Percentiles rank a stretch among this genome's conserved stretches.
Evolutionary conservation across 2,329 filamentous ascomycete genomes (phyloP).

Genomic region (Aspergillus bombycis): DNA sequence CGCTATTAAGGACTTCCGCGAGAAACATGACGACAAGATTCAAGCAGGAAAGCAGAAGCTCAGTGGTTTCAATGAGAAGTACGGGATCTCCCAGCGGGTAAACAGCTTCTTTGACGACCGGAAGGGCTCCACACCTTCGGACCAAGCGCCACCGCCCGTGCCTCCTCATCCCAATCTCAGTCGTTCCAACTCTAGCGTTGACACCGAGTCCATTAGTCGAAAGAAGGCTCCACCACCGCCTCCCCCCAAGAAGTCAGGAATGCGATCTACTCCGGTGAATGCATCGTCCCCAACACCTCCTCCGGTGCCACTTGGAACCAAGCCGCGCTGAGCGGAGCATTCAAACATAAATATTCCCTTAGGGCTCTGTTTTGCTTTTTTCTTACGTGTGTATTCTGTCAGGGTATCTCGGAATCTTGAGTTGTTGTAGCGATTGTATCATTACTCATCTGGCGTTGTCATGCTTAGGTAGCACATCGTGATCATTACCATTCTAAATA

Average conservation of each 20-base stretch:
- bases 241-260: conserved; percentile 58
- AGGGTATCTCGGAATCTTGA: not conserved
- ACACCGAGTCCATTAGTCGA: conserved; percentile 36
- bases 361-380: not conserved
- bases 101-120: conserved; percentile 51
- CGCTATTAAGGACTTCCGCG: conserved; percentile 69
- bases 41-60: conserved; percentile 62
- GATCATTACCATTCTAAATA: not conserved
- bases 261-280: conserved; percentile 42
- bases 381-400: not conserved
- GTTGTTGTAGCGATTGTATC: conserved; percentile 4
- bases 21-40: conserved; percentile 71
- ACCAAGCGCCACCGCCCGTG: conserved; percentile 20
- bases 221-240: conserved; percentile 62
- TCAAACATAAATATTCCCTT: not conserved
- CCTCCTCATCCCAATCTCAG: conserved; percentile 30
- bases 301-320: conserved; percentile 61
- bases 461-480: not conserved
- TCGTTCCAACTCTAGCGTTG: conserved; percentile 29
- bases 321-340: conserved; percentile 51
- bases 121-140: conserved; percentile 27
- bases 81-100: conserved; percentile 51
- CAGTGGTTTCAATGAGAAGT: conserved; percentile 42
- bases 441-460: conserved; percentile 3
- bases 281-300: conserved; percentile 49